Base-by-base conservation (phyloP, 2,329 filamentous ascomycete species). In the Penicillium crustosum region DNA sequence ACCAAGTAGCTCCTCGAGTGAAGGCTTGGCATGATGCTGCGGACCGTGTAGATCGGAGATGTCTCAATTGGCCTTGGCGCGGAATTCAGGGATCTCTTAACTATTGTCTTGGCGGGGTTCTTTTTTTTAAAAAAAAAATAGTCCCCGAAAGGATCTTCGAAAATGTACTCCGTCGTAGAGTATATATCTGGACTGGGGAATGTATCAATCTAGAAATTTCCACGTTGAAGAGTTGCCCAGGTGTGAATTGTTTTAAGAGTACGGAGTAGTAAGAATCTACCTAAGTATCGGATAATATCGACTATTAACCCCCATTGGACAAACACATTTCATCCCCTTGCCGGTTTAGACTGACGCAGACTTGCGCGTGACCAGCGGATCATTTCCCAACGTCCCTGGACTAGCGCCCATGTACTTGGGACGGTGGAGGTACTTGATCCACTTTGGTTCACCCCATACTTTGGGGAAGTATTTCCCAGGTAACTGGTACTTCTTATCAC, bases 351-450 rank as follows among this genome's bases (percentile, higher is more conserved):
- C 60, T 53, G 57, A 60, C 42, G 60, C 54, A 49, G 51, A 49
- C 25, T 36, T 54, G 53, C 65, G 60, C 63, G 65, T 67, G 65
- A 67, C 63, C 60, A 44, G 63, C 54, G 60, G 64, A 64, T 66
- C 64, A 53, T 57, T 53, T 53, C 49, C 49, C 35, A 56, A 56
- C 48, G 48, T 49, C 17, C 21, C 19, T 9, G 15, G 21, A 23
- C 31, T 31, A 41, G n/a, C 25, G 36, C 25, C 6, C 31, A 42
- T 19, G 36, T 27, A 21, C 10, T 41, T 12, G 19, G n/a, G 12
- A 38, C 31, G 21, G 19, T 13, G 8, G 53, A 27, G 29, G 49
- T 57, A 57, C 53, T 39, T 49, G 27, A 38, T 44, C 55, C 55
- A 58, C 55, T 43, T 41, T 23, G 19, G 47, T 31, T 54, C 42